Evolutionary conservation across 352 stramenopile species (phyloP).

Genomic region (Phytopythium helicoides): DNA sequence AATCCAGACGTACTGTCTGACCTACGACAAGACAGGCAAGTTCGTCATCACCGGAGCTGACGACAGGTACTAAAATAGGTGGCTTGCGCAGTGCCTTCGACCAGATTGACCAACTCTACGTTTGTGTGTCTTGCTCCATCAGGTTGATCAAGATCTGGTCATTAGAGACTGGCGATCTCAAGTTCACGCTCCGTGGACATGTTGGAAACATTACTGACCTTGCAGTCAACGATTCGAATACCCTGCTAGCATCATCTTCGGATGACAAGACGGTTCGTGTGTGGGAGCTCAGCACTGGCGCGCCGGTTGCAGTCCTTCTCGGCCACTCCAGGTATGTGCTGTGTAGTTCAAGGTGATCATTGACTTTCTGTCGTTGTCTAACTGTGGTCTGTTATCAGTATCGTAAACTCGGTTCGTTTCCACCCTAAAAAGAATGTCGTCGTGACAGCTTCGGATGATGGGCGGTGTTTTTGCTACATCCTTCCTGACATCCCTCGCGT

Average conservation of each 20-base stretch:
- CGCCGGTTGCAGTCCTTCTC: slow-evolving; percentile 80
- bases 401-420: slow-evolving; percentile 87
- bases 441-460: slow-evolving; percentile 92
- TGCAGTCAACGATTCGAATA: slow-evolving; percentile 83
- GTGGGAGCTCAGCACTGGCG: slow-evolving; percentile 84
- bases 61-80: slow-evolving; percentile 66
- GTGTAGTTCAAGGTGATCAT: too few relatives aligned
- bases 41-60: slow-evolving; percentile 97
- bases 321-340: slow-evolving; percentile 68
- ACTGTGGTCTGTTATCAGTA: slow-evolving; percentile 19
- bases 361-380: background rate
- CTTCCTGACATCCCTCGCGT: slow-evolving; percentile 65
- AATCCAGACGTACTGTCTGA: slow-evolving; percentile 95
- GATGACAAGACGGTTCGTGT: slow-evolving; percentile 89
- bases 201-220: slow-evolving; percentile 89
- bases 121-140: background rate
- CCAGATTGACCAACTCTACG: slow-evolving; percentile 7
- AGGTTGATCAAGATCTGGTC: slow-evolving; percentile 97
- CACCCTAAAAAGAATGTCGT: slow-evolving; percentile 85
- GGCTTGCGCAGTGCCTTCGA: slow-evolving; percentile 3
- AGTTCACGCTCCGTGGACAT: slow-evolving; percentile 82
- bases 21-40: slow-evolving; percentile 94
- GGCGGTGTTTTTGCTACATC: slow-evolving; percentile 89
- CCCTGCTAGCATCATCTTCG: slow-evolving; percentile 80
- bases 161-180: slow-evolving; percentile 75